Base-by-base conservation (phyloP, 176 grass and related monocot genomes). In the Rhynchospora tenuis region DNA sequence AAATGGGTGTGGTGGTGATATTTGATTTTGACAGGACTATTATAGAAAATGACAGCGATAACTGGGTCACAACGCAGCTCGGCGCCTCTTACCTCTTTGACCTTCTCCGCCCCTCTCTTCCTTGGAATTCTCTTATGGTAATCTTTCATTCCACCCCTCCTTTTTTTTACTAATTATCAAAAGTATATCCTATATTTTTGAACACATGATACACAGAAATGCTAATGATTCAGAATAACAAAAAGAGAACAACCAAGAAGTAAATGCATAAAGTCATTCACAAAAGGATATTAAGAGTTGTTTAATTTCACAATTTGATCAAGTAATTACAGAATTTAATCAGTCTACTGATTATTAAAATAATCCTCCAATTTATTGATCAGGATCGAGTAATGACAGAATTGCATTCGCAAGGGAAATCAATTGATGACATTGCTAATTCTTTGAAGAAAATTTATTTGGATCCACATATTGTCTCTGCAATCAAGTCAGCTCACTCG, bases 1-100 rank as follows among this genome's bases (percentile, higher is more conserved):
- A 59, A 64, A 82, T 64, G 27, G 12, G 1, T 29, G 85, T 90
- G n/a, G 81, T 90, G 57, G 90, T 94, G 11, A 83, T 94, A 79
- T 94, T 97, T 79, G 91, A 97, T 89, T 97, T 97, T 85, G 94
- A 97, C 84, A 88, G 60, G 74, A 97, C 94, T 43, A 89, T 97
- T 83, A 89, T 94, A 86, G 91, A 94, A 77, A 90, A 89, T 79
- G 94, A 97, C 86, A 97, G 90, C 88, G 91, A 97, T 82, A 65
- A 90, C 68, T 97, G 91, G 91, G 90, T 94, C 72, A 76, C 92
- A 67, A 89, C 88, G 80, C 56, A 88, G 77, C 88, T 94, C 82
- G 90, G 91, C 43, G 89, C 63, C 88, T 46, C 86, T 73, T 86
- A 83, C 52, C 79, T 85, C 9, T 97, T 94, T 83, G 55, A 83